Conservation (phyloP, 208 protist species). For the Trypanosoma avium region DNA sequence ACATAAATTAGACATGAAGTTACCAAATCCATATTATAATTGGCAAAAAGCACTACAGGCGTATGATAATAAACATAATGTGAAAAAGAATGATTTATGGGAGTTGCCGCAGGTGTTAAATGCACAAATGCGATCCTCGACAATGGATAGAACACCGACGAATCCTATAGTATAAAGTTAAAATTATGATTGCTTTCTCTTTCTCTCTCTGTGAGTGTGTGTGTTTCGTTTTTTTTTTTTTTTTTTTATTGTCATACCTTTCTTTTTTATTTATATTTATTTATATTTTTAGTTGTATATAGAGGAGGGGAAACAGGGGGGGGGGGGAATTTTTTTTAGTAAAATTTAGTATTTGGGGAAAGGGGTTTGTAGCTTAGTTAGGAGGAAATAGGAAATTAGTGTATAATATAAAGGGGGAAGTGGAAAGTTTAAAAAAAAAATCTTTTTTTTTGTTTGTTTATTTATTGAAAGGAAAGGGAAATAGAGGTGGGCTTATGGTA, state of each 20-base stretch:
- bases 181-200: slow-evolving; percentile 6
- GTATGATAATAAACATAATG: slow-evolving; percentile 63
- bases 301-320: no score
- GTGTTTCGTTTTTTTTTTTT: not conserved
- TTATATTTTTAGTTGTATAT: not conserved
- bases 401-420: no score
- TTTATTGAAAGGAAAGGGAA: no score
- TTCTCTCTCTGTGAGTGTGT: slow-evolving; percentile 1
- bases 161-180: not conserved
- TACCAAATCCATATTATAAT: slow-evolving; percentile 87
- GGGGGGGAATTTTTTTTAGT: no score
- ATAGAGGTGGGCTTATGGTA: no score
- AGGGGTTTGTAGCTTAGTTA: no score
- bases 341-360: no score
- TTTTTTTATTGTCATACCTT: slow-evolving; percentile 2
- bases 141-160: not conserved
- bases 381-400: no score
- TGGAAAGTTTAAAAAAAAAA: no score
- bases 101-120: slow-evolving; percentile 77
- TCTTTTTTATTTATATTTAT: not conserved
- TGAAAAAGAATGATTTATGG: slow-evolving; percentile 85
- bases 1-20: slow-evolving; percentile 30
- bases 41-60: slow-evolving; percentile 81
- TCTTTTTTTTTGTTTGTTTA: no score
- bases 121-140: slow-evolving; percentile 45